Conservation (phyloP, 2,329 filamentous ascomycete species). For the Penicillium vulpinum region DNA sequence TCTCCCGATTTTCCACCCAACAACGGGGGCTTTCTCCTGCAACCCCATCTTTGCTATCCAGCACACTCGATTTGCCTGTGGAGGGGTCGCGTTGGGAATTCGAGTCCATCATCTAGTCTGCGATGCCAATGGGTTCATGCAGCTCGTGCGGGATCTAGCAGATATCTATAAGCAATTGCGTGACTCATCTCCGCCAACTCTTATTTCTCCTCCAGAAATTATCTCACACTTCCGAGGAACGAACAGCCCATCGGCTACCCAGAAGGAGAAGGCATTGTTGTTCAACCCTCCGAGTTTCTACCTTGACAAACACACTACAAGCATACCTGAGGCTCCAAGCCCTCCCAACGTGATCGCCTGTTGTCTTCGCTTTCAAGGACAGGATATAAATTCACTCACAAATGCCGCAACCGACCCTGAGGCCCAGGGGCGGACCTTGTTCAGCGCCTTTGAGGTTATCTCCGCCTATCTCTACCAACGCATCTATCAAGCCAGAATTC, state of each 20-base stretch:
- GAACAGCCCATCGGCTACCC: background rate
- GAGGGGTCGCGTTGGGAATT: slow-evolving; percentile 3
- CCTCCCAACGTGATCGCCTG: background rate
- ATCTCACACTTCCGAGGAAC: background rate
- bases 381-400: background rate
- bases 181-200: slow-evolving; percentile 1
- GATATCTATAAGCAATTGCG: slow-evolving; percentile 5
- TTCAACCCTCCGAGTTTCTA: background rate
- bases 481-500: background rate
- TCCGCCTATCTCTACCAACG: background rate
- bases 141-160: background rate
- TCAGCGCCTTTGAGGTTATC: slow-evolving; percentile 4
- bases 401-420: background rate
- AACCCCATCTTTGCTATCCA: slow-evolving; percentile 5
- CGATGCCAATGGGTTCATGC: slow-evolving; percentile 3
- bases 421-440: background rate
- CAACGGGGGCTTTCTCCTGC: background rate
- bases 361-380: background rate
- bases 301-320: background rate
- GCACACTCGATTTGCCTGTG: slow-evolving; percentile 9
- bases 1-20: background rate
- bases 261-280: background rate
- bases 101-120: slow-evolving; percentile 8
- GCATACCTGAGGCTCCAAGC: too few relatives aligned
- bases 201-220: background rate